These are phyloP conservation scores for Alternaria arbusti DNA, from an alignment of 2,329 filamentous ascomycete genomes.

Conservation along the genomic window DNA sequence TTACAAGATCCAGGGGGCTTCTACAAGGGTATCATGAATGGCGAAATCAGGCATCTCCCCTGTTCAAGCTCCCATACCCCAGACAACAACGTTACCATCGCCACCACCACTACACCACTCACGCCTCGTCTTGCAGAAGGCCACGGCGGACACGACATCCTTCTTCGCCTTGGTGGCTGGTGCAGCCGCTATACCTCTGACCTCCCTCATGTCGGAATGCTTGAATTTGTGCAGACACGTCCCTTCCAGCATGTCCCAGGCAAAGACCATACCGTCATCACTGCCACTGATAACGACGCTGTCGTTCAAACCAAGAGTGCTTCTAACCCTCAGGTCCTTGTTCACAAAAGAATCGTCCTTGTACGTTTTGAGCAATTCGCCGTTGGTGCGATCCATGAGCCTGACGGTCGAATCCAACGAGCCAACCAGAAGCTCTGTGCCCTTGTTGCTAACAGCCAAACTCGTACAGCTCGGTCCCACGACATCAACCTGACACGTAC, in stretches of 20 bases:
- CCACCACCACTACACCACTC: conserved; percentile 59
- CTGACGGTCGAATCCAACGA: conserved; percentile 78
- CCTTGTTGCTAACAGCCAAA: conserved; percentile 72
- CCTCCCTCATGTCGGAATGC: conserved; percentile 47
- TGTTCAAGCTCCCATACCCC: conserved; percentile 30
- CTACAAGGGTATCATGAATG: conserved; percentile 2
- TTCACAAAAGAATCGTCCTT: conserved; percentile 65
- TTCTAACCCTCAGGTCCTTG: conserved; percentile 74
- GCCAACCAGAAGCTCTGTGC: conserved; percentile 75
- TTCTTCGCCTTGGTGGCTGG: conserved; percentile 43
- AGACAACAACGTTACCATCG: conserved; percentile 52
- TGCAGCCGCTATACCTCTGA: conserved; percentile 39
- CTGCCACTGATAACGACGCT: conserved; percentile 81
- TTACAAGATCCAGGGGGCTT: not conserved
- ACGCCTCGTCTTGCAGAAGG: conserved; percentile 54
- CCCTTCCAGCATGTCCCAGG: conserved; percentile 84
- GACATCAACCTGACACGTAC: conserved; percentile 59
- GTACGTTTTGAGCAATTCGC: conserved; percentile 76
- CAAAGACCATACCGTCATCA: conserved; percentile 75
- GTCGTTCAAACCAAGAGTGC: conserved; percentile 76
- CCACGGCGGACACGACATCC: conserved; percentile 57
- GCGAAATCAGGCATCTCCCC: not conserved
- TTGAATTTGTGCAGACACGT: conserved; percentile 68
- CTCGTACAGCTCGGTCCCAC: conserved; percentile 71
- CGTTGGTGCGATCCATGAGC: conserved; percentile 79